Percentiles rank a stretch among this genome's conserved stretches.
Evolutionary conservation across 257 asterid species (phyloP).

Genomic region (Gentiana straminea): DNA sequence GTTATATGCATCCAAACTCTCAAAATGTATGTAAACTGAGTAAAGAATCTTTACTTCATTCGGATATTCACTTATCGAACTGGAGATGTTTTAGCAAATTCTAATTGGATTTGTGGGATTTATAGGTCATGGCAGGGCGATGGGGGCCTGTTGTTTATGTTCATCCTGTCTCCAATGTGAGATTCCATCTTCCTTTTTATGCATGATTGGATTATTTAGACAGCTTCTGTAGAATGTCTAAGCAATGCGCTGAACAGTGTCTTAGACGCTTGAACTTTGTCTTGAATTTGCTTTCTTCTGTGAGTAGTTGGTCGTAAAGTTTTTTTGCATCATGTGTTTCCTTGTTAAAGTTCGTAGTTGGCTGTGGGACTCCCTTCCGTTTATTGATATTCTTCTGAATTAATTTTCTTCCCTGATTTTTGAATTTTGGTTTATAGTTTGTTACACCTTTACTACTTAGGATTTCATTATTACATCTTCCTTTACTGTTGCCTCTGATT

Average conservation of each 20-base stretch:
- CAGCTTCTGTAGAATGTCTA: too few relatives aligned
- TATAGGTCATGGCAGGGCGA: constrained; percentile 63
- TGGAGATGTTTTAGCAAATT: not conserved
- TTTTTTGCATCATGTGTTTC: too few relatives aligned
- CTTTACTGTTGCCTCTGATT: not conserved
- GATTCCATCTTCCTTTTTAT: constrained; percentile 6
- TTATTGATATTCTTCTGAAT: not conserved
- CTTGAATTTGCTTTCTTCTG: too few relatives aligned
- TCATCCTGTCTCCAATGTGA: constrained; percentile 69
- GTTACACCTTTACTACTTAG: not conserved
- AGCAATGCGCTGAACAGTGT: too few relatives aligned
- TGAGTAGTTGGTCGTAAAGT: too few relatives aligned
- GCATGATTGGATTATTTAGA: too few relatives aligned
- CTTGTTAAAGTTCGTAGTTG: not conserved
- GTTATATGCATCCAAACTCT: constrained; percentile 45
- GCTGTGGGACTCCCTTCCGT: not conserved
- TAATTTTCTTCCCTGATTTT: not conserved
- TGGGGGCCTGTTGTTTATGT: constrained; percentile 49
- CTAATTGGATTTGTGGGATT: constrained; percentile 9
- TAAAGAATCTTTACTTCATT: not conserved
- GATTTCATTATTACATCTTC: not conserved
- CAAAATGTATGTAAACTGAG: constrained; percentile 44
- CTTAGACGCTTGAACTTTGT: too few relatives aligned
- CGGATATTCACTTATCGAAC: too few relatives aligned
- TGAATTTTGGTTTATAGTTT: not conserved